Base-by-base conservation (phyloP, 306 rosid species). In the Geum urbanum region DNA sequence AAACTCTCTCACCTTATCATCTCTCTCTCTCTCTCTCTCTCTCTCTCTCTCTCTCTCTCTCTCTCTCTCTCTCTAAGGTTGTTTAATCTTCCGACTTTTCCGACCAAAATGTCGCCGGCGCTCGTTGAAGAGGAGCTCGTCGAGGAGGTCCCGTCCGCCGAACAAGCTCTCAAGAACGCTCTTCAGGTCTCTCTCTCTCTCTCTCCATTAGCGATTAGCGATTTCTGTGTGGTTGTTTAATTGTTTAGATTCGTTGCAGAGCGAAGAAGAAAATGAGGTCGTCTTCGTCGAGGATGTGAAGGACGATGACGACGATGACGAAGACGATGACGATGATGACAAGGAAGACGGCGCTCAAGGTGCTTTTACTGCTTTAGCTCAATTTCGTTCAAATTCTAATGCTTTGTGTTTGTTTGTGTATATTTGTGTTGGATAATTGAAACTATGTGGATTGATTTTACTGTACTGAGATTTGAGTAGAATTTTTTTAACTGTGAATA, bases 251-350 rank as follows among this genome's bases (percentile, higher is more conserved):
- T 1, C 27, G 53, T 72, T 53, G n/a, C 66, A 86, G 91, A 81
- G 78, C 18, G 57, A 72, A 32, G 89, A 84, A 6, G 88, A 84
- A 61, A 84, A 83, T 55, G 65, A 55, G 47, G 90, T 88, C 14
- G 73, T 86, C n/a, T n/a, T n/a, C 51, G 84, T 90, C 5, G 95
- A 90, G 84, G 96, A 90, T 47, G 89, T 87, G 22, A 90, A 87
- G 74, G 91, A 87, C 9, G 91, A 86, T 51, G 87, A 60, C 0
- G 91, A 84, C 0, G 91, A 79, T 0, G 91, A 86, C 0, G 96
- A 89, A 0, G 91, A 85, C 0, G 89, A 86, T 0, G 96, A 84
- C 0, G 92, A 85, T 0, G 91, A 81, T 3, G 88, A 85, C 50
- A 76, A 88, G 72, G 95, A 87, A 50, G 96, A 85, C 0, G 89